Evolutionary conservation across 805 yeast genomes (phyloP).

Genomic region (Metschnikowia shivogae): DNA sequence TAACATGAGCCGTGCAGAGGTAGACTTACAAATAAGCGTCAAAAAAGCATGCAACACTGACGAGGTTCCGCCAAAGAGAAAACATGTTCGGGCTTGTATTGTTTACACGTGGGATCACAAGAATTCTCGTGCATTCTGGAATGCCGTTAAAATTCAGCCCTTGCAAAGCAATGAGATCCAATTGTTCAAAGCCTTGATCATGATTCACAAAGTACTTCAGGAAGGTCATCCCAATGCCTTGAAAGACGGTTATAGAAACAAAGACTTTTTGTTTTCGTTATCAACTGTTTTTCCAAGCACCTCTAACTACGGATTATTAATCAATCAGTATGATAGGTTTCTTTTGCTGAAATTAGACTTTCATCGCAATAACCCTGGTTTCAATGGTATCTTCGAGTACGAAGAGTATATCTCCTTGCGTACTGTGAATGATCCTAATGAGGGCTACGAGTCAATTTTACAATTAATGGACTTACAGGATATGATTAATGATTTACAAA

Average conservation of each 20-base stretch:
- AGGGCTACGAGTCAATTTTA: constrained; percentile 85
- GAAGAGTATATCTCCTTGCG: constrained; percentile 89
- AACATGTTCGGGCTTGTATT: constrained; percentile 93
- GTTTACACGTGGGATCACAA: constrained; percentile 96
- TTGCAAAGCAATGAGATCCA: constrained; percentile 79
- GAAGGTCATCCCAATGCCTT: constrained; percentile 92
- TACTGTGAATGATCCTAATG: constrained; percentile 89
- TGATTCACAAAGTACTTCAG: constrained; percentile 88
- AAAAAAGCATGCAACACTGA: constrained; percentile 84
- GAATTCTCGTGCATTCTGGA: constrained; percentile 80
- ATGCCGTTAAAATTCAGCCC: constrained; percentile 73
- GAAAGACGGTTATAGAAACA: constrained; percentile 73
- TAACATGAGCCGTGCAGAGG: constrained; percentile 43
- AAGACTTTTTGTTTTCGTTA: constrained; percentile 73
- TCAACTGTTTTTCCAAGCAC: constrained; percentile 49
- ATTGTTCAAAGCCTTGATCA: constrained; percentile 77
- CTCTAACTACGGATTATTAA: constrained; percentile 63
- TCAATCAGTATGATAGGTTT: constrained; percentile 70
- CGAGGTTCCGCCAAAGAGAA: constrained; percentile 90
- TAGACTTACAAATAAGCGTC: constrained; percentile 49
- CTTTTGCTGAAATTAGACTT: constrained; percentile 72
- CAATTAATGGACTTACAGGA: constrained; percentile 87
- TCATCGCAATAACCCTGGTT: constrained; percentile 80
- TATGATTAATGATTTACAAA: constrained; percentile 70
- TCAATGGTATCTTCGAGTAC: constrained; percentile 93